A percentile compares a stretch with the other conserved stretches of the same genome.
phyloP scores from a whole-genome alignment of 768 basidiomycete species.

The Boletus reticuloceps region DNA sequence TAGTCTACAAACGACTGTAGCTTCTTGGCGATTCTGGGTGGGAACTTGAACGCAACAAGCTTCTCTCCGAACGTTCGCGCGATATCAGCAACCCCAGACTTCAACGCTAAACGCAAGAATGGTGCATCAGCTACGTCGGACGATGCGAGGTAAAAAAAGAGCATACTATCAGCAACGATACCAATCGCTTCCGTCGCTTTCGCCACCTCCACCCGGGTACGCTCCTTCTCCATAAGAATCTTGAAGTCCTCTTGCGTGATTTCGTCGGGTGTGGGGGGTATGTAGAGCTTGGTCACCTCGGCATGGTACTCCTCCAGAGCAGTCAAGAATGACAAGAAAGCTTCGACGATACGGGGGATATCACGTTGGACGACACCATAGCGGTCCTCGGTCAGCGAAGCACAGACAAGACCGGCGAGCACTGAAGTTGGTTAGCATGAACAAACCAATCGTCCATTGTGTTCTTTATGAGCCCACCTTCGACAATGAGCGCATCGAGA shows the following conservation, averaged over 20 bases:
- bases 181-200: constrained; percentile 54
- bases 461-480: constrained; percentile 42
- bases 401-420: constrained; percentile 62
- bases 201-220: constrained; percentile 47
- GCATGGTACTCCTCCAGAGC: constrained; percentile 65
- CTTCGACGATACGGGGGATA: constrained; percentile 79
- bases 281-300: constrained; percentile 45
- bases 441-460: neutral
- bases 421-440: constrained; percentile 23
- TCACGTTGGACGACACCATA: constrained; percentile 86
- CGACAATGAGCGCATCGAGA: constrained; percentile 57
- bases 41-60: constrained; percentile 74
- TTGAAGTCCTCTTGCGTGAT: constrained; percentile 23
- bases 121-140: neutral
- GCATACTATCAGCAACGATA: constrained; percentile 57
- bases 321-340: constrained; percentile 61
- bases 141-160: neutral
- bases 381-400: constrained; percentile 75
- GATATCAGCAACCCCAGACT: constrained; percentile 63
- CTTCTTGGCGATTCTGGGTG: constrained; percentile 62
- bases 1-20: constrained; percentile 73
- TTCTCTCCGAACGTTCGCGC: constrained; percentile 73
- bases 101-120: constrained; percentile 42
- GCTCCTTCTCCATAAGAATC: constrained; percentile 38
- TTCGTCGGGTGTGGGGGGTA: constrained; percentile 37